Conservation (phyloP, 1,139 yeast genomes). For the Arxiozyma heterogenica region DNA sequence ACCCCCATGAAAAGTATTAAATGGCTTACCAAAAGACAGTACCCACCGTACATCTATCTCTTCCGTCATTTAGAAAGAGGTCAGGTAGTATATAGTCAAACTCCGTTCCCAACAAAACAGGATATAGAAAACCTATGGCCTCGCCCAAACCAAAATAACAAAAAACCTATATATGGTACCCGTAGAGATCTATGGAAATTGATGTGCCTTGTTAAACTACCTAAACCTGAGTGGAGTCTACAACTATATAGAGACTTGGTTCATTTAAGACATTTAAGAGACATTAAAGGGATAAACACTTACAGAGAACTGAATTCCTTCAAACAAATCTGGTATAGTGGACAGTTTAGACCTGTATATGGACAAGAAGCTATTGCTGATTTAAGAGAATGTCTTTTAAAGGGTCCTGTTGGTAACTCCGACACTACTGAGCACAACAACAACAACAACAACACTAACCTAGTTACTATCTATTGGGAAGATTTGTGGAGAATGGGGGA, state of each 20-base stretch:
- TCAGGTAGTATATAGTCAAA: constrained; percentile 81
- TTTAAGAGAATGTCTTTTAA: constrained; percentile 60
- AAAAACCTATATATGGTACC: constrained; percentile 47
- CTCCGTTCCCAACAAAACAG: constrained; percentile 54
- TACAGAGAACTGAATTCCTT: constrained; percentile 67
- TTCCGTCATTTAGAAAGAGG: constrained; percentile 84
- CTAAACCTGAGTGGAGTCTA: constrained; percentile 55
- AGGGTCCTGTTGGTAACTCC: constrained; percentile 27
- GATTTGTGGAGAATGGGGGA: constrained; percentile 81
- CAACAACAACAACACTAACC: neutral
- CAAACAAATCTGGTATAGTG: constrained; percentile 77
- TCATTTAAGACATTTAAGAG: constrained; percentile 65
- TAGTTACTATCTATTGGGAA: constrained; percentile 62
- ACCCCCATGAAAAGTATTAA: constrained; percentile 24
- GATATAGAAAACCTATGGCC: constrained; percentile 63
- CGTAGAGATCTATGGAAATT: constrained; percentile 87
- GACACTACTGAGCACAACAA: constrained; percentile 21
- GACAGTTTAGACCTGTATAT: constrained; percentile 82
- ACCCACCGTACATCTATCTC: constrained; percentile 75
- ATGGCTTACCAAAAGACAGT: constrained; percentile 46
- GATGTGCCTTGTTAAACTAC: constrained; percentile 75
- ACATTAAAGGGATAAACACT: constrained; percentile 54
- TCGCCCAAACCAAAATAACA: constrained; percentile 83
- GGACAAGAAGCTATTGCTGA: constrained; percentile 92
- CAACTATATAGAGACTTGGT: constrained; percentile 70